These are phyloP conservation scores for Flaveria sonorensis DNA, from an alignment of 129 eudicot genomes.

Conservation along the genomic window DNA sequence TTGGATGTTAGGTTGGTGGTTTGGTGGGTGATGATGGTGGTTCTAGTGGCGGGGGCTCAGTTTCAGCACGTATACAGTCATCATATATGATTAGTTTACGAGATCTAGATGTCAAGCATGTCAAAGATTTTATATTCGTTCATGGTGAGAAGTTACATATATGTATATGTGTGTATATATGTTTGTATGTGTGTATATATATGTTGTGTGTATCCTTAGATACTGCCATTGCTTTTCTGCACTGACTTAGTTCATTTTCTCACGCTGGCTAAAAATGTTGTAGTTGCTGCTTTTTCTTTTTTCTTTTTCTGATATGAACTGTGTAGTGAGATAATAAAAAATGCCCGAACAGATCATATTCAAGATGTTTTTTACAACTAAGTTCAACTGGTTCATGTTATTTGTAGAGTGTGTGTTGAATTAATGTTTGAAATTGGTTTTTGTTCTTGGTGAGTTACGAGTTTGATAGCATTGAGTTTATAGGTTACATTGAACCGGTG, in stretches of 20 bases:
- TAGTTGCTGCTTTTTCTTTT: neutral
- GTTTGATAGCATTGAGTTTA: conserved; percentile 27
- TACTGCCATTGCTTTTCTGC: conserved; percentile 5
- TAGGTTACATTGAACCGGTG: conserved; percentile 96
- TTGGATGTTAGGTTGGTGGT: conserved; percentile 82
- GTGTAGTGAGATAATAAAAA: neutral
- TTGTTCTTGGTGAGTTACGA: conserved; percentile 17
- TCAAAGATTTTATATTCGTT: conserved; percentile 77
- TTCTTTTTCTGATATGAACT: neutral
- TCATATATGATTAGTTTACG: conserved; percentile 73
- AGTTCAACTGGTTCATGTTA: conserved; percentile 2
- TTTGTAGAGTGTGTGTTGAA: conserved; percentile 13
- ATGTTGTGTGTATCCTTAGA: neutral
- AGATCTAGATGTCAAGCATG: conserved; percentile 89
- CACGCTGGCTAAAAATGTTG: conserved; percentile 3
- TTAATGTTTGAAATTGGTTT: neutral
- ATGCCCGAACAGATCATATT: neutral
- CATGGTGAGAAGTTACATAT: conserved; percentile 64
- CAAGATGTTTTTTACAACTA: conserved; percentile 1
- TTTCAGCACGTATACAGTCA: conserved; percentile 78
- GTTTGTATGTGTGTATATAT: neutral
- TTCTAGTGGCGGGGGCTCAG: conserved; percentile 59
- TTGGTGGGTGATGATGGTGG: conserved; percentile 78
- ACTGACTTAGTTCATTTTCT: neutral
- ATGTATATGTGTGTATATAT: neutral